phyloP scores from a whole-genome alignment of 805 yeast genomes.

The Blastobotrys americana region DNA sequence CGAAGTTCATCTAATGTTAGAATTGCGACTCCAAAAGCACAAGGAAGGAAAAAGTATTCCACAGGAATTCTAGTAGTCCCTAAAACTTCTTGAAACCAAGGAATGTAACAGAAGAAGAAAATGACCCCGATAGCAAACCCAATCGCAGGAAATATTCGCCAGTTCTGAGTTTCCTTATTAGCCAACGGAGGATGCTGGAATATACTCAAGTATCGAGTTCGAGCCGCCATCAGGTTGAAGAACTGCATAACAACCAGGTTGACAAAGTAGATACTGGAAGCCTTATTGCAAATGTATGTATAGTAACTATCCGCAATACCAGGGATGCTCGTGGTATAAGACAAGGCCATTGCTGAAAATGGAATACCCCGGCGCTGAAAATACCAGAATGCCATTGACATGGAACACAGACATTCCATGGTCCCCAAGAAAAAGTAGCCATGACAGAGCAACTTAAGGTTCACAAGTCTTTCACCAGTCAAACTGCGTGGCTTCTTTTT shows the following conservation, averaged over 20 bases:
- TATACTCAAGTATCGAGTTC: conserved; percentile 38
- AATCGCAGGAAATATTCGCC: conserved; percentile 29
- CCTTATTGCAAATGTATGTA: conserved; percentile 23
- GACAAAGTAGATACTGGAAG: conserved; percentile 40
- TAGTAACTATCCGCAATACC: conserved; percentile 23
- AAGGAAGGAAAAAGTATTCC: conserved; percentile 39
- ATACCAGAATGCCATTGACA: conserved; percentile 35
- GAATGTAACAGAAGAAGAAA: conserved; percentile 37
- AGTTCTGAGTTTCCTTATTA: conserved; percentile 24
- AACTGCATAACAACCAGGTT: conserved; percentile 42
- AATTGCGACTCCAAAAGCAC: conserved; percentile 37
- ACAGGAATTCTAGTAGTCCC: conserved; percentile 36
- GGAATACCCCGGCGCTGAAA: conserved; percentile 32
- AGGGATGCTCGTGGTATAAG: conserved; percentile 31
- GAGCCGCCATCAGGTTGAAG: conserved; percentile 37
- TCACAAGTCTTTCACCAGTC: conserved; percentile 36
- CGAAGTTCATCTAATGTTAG: conserved; percentile 38
- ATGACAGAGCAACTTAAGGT: conserved; percentile 35
- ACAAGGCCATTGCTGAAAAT: conserved; percentile 32
- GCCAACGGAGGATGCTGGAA: conserved; percentile 36
- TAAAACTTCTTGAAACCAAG: conserved; percentile 32
- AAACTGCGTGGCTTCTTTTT: conserved; percentile 36
- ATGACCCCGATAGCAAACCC: conserved; percentile 34
- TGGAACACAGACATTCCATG: conserved; percentile 35
- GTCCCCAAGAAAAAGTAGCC: conserved; percentile 39